Conservation (phyloP, 495 filamentous ascomycete species). For the Penicillium tannophilum region DNA sequence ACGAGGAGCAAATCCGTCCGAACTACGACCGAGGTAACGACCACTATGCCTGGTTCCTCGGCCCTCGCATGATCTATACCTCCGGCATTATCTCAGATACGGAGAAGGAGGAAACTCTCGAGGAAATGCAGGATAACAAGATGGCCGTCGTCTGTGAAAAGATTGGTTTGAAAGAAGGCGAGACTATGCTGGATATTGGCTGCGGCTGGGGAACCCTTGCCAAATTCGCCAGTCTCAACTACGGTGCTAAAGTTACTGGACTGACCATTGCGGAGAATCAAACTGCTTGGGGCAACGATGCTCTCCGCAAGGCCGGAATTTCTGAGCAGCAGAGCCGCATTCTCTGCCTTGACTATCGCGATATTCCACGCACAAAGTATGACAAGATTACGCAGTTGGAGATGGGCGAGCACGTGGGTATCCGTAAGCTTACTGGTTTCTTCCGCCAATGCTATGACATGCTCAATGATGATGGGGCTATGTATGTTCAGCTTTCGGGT, state of each 20-base stretch:
- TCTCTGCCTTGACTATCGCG: slow-evolving; percentile 71
- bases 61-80: slow-evolving; percentile 90
- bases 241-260: slow-evolving; percentile 76
- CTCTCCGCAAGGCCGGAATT: slow-evolving; percentile 56
- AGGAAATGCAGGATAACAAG: slow-evolving; percentile 90
- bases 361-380: slow-evolving; percentile 70
- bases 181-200: slow-evolving; percentile 78
- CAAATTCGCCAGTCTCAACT: slow-evolving; percentile 76
- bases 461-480: slow-evolving; percentile 83
- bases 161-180: slow-evolving; percentile 69
- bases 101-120: slow-evolving; percentile 73
- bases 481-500: slow-evolving; percentile 84
- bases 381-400: slow-evolving; percentile 87
- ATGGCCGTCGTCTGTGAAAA: slow-evolving; percentile 84
- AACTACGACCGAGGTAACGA: slow-evolving; percentile 90
- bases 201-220: slow-evolving; percentile 88
- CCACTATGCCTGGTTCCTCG: slow-evolving; percentile 88
- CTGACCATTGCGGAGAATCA: slow-evolving; percentile 83
- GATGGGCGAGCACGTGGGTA: slow-evolving; percentile 90
- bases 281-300: slow-evolving; percentile 70
- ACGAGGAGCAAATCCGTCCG: slow-evolving; percentile 85
- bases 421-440: slow-evolving; percentile 70
- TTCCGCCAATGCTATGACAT: slow-evolving; percentile 76
- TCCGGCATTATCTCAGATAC: slow-evolving; percentile 79
- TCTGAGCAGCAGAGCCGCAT: slow-evolving; percentile 60